Evolutionary conservation across 2,329 filamentous ascomycete species (phyloP).

Genomic region (Zymoseptoria passerinii): DNA sequence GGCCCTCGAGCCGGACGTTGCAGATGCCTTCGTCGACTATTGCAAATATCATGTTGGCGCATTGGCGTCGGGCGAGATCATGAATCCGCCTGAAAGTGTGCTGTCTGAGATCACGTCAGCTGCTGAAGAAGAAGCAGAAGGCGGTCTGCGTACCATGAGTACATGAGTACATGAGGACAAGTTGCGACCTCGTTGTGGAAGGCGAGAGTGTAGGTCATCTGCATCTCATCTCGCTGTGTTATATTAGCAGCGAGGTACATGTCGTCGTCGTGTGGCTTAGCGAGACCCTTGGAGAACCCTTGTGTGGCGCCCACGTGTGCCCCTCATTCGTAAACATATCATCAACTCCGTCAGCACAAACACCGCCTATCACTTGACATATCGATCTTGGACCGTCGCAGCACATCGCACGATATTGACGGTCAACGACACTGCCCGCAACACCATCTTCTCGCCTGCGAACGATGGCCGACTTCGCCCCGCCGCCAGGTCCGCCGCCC

Average conservation of each 20-base stretch:
- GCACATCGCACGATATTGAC: not conserved
- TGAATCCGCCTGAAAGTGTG: not conserved
- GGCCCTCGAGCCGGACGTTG: not conserved
- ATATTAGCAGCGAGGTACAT: too few species aligned
- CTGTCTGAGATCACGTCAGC: not conserved
- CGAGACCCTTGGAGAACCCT: too few species aligned
- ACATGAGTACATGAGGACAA: too few species aligned
- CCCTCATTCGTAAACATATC: not conserved
- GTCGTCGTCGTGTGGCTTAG: too few species aligned
- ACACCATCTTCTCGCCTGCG: not conserved
- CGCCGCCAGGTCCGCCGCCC: conserved; percentile 24
- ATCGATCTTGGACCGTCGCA: not conserved
- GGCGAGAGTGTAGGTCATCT: too few species aligned
- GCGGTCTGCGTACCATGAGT: too few species aligned
- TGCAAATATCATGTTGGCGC: not conserved
- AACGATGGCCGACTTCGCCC: conserved; percentile 28
- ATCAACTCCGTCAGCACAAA: not conserved
- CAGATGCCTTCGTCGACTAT: not conserved
- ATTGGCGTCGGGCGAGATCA: not conserved
- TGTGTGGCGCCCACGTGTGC: too few species aligned
- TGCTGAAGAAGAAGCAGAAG: too few species aligned
- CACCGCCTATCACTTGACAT: too few species aligned
- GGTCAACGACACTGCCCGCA: not conserved
- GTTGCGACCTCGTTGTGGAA: too few species aligned
- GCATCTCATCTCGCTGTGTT: too few species aligned